Evolutionary conservation across 495 filamentous ascomycete species (phyloP), one percentile per base, ranked within the genome.

Genomic region (Cetradonia linearis): DNA sequence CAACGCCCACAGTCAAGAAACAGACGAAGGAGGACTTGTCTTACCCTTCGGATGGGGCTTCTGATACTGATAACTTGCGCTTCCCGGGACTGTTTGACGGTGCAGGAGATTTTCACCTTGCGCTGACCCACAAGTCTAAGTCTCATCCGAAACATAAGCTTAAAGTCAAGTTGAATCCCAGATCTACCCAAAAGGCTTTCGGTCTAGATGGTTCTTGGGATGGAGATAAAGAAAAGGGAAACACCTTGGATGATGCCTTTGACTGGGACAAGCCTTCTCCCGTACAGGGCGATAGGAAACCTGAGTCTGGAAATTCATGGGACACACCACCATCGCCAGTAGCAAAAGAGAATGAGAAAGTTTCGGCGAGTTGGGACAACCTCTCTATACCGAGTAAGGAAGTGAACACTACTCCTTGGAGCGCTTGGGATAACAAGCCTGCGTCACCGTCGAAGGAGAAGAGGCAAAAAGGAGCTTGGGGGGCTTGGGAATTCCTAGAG

Each of bases 191-290:
- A 18, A 47, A 59, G 5, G 23, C n/a, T 28, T 38, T 47, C 31
- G 48, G 61, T 55, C 25, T 59, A 8, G 63, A 58, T 28, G 48
- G 54, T 33, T 48, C 42, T 25, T 37, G 49, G 58, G 55, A 62
- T n/a, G 23, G 34, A 31, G 46, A 33, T 27, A 34, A 36, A 28
- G 42, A 40, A 38, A 40, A 5, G n/a, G 36, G 27, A 33, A 59
- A 31, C 0, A 36, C 27, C 9, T 33, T 30, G 8, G 30, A 8
- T 3, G 30, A 20, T 23, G 2, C 30, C 1, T 34, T 20, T 13
- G 50, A 31, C 34, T 34, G 30, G 50, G 50, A 34, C 50, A 54
- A 54, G 28, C 20, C 30, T 20, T 20, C 13, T 20, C 5, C 50
- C 16, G 1, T 1, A 23, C 30, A 54, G 10, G 33, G n/a, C 1